A percentile compares a stretch with the other conserved stretches of the same genome.
These are phyloP conservation scores for Brassica balearica DNA, from an alignment of 441 rosid genomes.

Conservation along the genomic window DNA sequence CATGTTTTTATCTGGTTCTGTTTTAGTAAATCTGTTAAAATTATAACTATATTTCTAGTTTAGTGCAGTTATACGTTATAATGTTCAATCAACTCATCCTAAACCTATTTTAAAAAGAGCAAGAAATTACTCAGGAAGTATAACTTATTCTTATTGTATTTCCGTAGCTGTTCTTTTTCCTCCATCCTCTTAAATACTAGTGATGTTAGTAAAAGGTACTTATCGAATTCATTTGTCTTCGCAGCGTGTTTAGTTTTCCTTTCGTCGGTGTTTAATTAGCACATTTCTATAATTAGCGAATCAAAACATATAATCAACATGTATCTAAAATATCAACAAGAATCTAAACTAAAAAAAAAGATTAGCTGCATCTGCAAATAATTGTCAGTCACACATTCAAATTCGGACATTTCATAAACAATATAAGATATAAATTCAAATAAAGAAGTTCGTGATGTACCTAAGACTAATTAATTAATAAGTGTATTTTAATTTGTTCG, in stretches of 20 bases:
- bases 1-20: not conserved
- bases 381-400: not conserved
- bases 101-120: not conserved
- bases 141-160: not conserved
- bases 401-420: not conserved
- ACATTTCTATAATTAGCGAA: slow-evolving; percentile 13
- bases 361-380: not conserved
- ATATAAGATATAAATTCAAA: not conserved
- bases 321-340: not conserved
- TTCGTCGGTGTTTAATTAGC: slow-evolving; percentile 9
- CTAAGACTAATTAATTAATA: no score
- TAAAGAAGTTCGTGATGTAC: not conserved
- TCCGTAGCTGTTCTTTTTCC: not conserved
- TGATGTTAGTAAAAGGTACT: slow-evolving; percentile 12
- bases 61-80: not conserved
- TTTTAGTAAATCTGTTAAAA: not conserved
- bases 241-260: not conserved
- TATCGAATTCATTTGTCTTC: slow-evolving; percentile 25
- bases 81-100: not conserved
- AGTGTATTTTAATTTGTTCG: not conserved
- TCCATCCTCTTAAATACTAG: not conserved
- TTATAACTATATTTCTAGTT: not conserved
- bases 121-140: not conserved
- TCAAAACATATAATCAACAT: not conserved
- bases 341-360: not conserved